phyloP scores from a whole-genome alignment of 495 filamentous ascomycete genomes.

The Annulohypoxylon bovei region DNA sequence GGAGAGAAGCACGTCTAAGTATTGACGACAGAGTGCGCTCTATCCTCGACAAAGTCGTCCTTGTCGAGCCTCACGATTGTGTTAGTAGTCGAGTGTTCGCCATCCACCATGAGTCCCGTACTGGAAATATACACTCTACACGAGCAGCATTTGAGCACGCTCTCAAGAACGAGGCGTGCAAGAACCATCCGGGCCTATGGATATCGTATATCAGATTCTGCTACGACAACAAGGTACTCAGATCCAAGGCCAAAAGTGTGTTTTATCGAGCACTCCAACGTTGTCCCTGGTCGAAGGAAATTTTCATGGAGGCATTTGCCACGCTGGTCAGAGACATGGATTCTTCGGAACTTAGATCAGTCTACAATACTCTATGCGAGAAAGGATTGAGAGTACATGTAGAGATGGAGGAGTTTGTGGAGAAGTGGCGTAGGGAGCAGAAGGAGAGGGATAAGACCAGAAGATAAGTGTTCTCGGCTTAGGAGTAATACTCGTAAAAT shows the following conservation, averaged over 20 bases:
- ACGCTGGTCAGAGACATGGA: slow-evolving; percentile 44
- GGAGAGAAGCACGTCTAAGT: slow-evolving; percentile 72
- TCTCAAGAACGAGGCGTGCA: slow-evolving; percentile 54
- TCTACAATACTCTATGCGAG: slow-evolving; percentile 48
- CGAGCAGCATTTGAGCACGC: slow-evolving; percentile 78
- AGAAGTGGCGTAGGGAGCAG: slow-evolving; percentile 40
- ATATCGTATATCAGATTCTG: slow-evolving; percentile 71
- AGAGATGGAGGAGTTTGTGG: slow-evolving; percentile 55
- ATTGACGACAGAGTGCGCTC: slow-evolving; percentile 78
- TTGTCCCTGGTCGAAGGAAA: slow-evolving; percentile 81
- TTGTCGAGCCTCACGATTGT: slow-evolving; percentile 53
- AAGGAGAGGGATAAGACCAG: slow-evolving; percentile 25
- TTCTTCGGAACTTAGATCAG: slow-evolving; percentile 64
- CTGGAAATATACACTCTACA: slow-evolving; percentile 68
- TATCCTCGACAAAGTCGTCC: slow-evolving; percentile 61
- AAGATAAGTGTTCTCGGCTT: neutral
- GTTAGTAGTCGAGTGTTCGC: slow-evolving; percentile 70
- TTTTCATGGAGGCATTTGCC: slow-evolving; percentile 69
- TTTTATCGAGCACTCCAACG: slow-evolving; percentile 74
- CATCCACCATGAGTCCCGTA: slow-evolving; percentile 70
- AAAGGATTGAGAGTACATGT: slow-evolving; percentile 57
- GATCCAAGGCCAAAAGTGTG: slow-evolving; percentile 55
- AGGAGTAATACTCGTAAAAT: too few species aligned
- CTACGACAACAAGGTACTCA: slow-evolving; percentile 29
- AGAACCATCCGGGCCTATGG: slow-evolving; percentile 67